Evolutionary conservation across 1,139 yeast genomes (phyloP), one percentile per base, ranked within the genome.

Genomic region (Hemisphaericaspora xylofermentans): DNA sequence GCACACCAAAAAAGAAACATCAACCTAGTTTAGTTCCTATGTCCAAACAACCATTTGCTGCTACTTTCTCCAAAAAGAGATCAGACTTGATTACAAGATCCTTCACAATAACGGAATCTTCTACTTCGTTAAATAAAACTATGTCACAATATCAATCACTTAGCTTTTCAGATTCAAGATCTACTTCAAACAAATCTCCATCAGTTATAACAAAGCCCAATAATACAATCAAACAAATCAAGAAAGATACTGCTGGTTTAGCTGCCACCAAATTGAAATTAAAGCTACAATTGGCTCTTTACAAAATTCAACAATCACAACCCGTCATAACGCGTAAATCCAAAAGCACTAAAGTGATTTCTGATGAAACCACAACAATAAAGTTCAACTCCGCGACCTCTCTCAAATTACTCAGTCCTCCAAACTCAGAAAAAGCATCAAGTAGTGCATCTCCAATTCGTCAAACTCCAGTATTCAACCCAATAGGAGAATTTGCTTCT

Each of bases 241-340:
- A 49, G 18, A 58, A 54, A 43, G 63, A 59, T 39, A 49, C 58
- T 29, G 66, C 65, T 12, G 64, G 60, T 28, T 57, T 63, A 46
- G 74, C 80, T 22, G 89, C 91, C 12, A 71, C 84, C 38, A 77
- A 79, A 55, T 71, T 88, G 54, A 83, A 83, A 56, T 68, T 82
- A 52, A 80, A 91, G 53, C 72, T 88, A 30, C 85, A 82, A 56
- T 66, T 88, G 51, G 97, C 97, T 1, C 77, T 84, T 53, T 87
- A 80, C 66, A 88, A 87, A 58, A 77, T 86, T 43, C 77, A 63
- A 45, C 64, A 58, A 37, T 18, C 12, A 24, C 32, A 28, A 37
- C 37, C 19, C 16, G 16, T 6, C 27, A 15, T 35, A 15, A 16
- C 38, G 25, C 28, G 27, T 35, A n/a, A 3, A 26, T 21, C 36